A percentile compares a stretch with the other conserved stretches of the same genome.
Conservation (phyloP, 208 protist species). For the Leishmania gerbilli region DNA sequence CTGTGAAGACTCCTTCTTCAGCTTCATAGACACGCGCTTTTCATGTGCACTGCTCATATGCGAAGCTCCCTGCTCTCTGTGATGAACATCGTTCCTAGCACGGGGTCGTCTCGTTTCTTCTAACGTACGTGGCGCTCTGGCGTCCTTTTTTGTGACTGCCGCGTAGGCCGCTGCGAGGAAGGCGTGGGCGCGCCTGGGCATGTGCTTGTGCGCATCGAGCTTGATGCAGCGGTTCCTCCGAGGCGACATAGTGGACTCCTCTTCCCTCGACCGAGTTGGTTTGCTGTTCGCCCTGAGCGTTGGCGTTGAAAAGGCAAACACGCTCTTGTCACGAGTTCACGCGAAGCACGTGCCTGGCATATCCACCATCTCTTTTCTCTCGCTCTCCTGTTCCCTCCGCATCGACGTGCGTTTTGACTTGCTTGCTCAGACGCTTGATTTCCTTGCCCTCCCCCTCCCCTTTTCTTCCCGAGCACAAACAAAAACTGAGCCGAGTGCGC, state of each 20-base stretch:
- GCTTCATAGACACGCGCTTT: not conserved
- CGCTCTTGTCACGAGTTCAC: not conserved
- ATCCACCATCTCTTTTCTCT: not conserved
- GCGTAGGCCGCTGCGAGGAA: not conserved
- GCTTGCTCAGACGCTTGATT: not conserved
- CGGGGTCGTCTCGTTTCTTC: not conserved
- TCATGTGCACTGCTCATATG: not conserved
- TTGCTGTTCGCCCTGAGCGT: not conserved
- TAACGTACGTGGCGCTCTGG: not conserved
- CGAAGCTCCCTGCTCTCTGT: not conserved
- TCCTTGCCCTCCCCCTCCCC: too few relatives aligned
- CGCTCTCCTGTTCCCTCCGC: too few relatives aligned
- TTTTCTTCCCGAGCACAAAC: not conserved
- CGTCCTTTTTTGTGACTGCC: not conserved
- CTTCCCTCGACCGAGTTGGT: not conserved
- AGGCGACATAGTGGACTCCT: not conserved
- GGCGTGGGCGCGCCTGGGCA: not conserved
- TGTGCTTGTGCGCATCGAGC: not conserved
- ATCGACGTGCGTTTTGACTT: not conserved
- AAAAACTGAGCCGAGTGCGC: not conserved
- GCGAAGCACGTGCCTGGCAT: not conserved
- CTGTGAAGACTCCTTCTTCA: not conserved
- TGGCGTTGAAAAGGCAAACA: not conserved
- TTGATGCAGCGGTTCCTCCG: not conserved
- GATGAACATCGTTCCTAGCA: not conserved